Percentiles rank a stretch among this genome's conserved stretches.
Conservation (phyloP, 345 rosid genomes). For the Clarkia xantiana region DNA sequence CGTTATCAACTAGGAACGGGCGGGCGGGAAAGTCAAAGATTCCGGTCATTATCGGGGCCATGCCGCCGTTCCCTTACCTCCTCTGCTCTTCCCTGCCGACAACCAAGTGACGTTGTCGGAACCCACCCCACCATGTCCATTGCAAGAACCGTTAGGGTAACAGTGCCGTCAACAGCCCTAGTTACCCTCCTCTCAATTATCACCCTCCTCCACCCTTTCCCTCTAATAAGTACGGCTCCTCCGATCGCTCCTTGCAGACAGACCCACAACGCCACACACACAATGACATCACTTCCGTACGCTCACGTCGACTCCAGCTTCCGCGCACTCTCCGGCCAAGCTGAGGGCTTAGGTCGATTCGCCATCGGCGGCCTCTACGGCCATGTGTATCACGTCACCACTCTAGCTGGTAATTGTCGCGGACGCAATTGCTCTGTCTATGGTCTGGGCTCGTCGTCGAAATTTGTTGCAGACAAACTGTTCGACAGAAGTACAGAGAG, state of each 20-base stretch:
- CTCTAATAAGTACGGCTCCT: slow-evolving; percentile 4
- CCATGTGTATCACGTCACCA: slow-evolving; percentile 46
- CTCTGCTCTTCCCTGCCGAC: too few relatives aligned
- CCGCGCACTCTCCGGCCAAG: slow-evolving; percentile 71
- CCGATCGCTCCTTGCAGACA: slow-evolving; percentile 6
- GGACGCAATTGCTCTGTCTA: background rate
- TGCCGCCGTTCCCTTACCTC: too few relatives aligned
- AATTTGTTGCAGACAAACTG: too few relatives aligned
- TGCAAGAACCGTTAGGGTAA: slow-evolving; percentile 18
- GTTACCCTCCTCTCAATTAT: slow-evolving; percentile 5
- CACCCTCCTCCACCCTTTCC: slow-evolving; percentile 5
- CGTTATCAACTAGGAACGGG: too few relatives aligned
- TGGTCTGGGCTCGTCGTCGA: background rate
- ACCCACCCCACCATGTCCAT: slow-evolving; percentile 6
- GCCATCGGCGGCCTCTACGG: slow-evolving; percentile 83
- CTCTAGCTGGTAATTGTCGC: slow-evolving; percentile 39
- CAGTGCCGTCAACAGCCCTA: slow-evolving; percentile 17
- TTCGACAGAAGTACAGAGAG: too few relatives aligned
- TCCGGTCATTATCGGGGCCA: too few relatives aligned
- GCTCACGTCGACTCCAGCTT: slow-evolving; percentile 49
- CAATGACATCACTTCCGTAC: slow-evolving; percentile 39
- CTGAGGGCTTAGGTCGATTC: slow-evolving; percentile 75
- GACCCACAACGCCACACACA: slow-evolving; percentile 7
- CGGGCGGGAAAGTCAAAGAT: too few relatives aligned
- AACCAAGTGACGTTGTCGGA: too few relatives aligned